phyloP scores from a whole-genome alignment of 106 monocot species.

The Platanthera zijinensis region DNA sequence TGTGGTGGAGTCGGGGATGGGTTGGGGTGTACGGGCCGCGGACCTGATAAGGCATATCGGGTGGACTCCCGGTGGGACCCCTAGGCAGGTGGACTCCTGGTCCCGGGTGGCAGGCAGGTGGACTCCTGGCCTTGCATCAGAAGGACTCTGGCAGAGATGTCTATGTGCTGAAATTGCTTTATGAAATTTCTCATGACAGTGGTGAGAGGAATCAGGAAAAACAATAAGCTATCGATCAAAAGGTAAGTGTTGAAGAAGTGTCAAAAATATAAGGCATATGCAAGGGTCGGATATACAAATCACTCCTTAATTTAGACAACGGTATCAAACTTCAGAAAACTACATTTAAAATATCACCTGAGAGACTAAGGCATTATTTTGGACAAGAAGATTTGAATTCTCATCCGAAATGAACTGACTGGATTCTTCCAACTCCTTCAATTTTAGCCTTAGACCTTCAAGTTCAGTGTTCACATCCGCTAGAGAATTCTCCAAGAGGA shows the following conservation, averaged over 20 bases:
- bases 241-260: neutral
- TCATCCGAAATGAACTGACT: slow-evolving; percentile 17
- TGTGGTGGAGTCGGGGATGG: too few relatives aligned
- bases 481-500: slow-evolving; percentile 25
- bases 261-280: neutral
- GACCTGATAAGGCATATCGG: too few relatives aligned
- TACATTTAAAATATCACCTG: slow-evolving; percentile 16
- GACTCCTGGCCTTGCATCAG: too few relatives aligned
- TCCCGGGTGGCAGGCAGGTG: too few relatives aligned
- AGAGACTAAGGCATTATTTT: slow-evolving; percentile 22
- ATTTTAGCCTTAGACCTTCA: slow-evolving; percentile 15
- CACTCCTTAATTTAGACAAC: neutral
- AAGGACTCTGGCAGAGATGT: neutral
- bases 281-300: neutral
- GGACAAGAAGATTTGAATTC: slow-evolving; percentile 22
- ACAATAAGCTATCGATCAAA: neutral
- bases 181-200: neutral
- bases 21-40: too few relatives aligned
- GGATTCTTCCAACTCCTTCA: slow-evolving; percentile 20
- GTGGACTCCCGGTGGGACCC: too few relatives aligned
- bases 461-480: slow-evolving; percentile 22
- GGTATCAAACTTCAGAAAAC: neutral
- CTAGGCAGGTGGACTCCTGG: too few relatives aligned
- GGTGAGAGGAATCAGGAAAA: neutral
- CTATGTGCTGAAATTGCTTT: neutral